A percentile compares a stretch with the other conserved stretches of the same genome.
These are phyloP conservation scores for Pelagophyceae sp. DNA, from an alignment of 352 stramenopile species.

Conservation along the genomic window DNA sequence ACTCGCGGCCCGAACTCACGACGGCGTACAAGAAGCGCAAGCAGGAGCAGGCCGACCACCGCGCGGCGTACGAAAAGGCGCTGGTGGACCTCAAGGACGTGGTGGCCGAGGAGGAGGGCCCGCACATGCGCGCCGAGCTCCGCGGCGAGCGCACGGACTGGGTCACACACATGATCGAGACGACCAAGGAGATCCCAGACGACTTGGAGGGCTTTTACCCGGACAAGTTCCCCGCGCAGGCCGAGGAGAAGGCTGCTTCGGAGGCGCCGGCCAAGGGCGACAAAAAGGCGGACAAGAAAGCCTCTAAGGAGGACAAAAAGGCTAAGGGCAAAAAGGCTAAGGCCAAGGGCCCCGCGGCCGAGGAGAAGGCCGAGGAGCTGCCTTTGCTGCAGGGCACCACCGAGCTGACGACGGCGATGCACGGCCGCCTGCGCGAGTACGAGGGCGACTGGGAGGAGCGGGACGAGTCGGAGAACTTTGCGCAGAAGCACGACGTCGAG, in stretches of 20 bases:
- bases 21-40: conserved; percentile 67
- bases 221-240: conserved; percentile 30
- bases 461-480: conserved; percentile 75
- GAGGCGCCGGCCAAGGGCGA: conserved; percentile 40
- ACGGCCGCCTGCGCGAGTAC: conserved; percentile 53
- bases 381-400: conserved; percentile 70
- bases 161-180: conserved; percentile 78
- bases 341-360: conserved; percentile 38
- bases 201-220: conserved; percentile 75
- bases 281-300: conserved; percentile 46
- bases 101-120: conserved; percentile 66
- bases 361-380: conserved; percentile 47
- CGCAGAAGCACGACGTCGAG: conserved; percentile 81
- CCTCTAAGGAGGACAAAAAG: conserved; percentile 26
- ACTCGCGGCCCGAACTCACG: conserved; percentile 60
- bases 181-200: conserved; percentile 61
- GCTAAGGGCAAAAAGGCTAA: conserved; percentile 52
- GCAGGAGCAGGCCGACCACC: conserved; percentile 75
- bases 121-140: conserved; percentile 79
- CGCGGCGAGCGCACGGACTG: conserved; percentile 77
- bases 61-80: conserved; percentile 74
- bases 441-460: conserved; percentile 72
- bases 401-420: conserved; percentile 65
- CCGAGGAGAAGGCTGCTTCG: conserved; percentile 47
- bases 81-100: conserved; percentile 67